Evolutionary conservation across 78 protist genomes (phyloP), one percentile per base, ranked within the genome.

Genomic region (Bodo saltans): DNA sequence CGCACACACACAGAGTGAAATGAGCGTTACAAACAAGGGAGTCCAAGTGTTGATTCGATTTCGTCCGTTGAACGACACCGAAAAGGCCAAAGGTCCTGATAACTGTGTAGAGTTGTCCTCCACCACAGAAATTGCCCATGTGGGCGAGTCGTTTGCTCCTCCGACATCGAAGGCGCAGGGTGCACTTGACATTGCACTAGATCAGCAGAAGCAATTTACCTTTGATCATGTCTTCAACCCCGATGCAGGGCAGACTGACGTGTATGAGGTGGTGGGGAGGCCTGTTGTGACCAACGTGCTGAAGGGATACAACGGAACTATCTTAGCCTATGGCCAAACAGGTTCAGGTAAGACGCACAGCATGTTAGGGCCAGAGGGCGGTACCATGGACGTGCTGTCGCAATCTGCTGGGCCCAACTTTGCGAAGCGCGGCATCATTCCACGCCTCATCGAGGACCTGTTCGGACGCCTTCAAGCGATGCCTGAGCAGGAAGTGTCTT

Each of bases 21-120:
- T 72, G 53, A 25, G 23, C 75, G 39, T 26, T 23, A 74, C 35
- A 42, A 35, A 27, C 17, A 67, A 76, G 34, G 28, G 81, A 1
- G 21, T 83, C 21, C 70, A 83, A 12, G 94, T 92, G 34, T 85
- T 86, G 3, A 84, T 91, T 68, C 78, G 94, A 52, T 87, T 92
- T 68, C 86, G 94, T 35, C 94, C 94, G 41, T 88, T 83, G 75
- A 92, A 92, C 73, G 94, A 91, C 17, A 32, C 12, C 69, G 69
- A 88, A 21, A 83, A 72, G 28, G 72, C 39, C 35, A 85, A 87
- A 38, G 88, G 90, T 32, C 32, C 74, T 25, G 84, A 84, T 0
- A 11, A 76, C 52, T 42, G 69, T 11, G 52, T 76, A 25, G 42
- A 30, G 26, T 26, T 12, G 30, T n/a, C n/a, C n/a, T n/a, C n/a